These are phyloP conservation scores for Liriodendron chinense DNA, from an alignment of 164 flowering plant species.

Conservation along the genomic window DNA sequence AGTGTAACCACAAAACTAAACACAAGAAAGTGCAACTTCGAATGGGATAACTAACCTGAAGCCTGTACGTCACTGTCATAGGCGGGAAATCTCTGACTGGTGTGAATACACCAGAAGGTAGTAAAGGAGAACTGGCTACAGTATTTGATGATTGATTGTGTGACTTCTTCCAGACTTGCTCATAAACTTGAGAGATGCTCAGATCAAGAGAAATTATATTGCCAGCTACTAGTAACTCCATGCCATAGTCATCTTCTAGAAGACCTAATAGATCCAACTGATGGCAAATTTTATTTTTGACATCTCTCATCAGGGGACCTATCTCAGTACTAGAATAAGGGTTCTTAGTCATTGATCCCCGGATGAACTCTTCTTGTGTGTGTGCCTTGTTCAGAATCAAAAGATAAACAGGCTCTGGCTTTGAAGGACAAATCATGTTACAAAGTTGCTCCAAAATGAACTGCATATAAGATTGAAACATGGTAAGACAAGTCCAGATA, in stretches of 20 bases:
- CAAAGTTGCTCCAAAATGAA: constrained; percentile 98
- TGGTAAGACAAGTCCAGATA: neutral
- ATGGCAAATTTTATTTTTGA: constrained; percentile 94
- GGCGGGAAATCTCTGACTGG: constrained; percentile 79
- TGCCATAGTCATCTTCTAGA: constrained; percentile 94
- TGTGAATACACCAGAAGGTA: constrained; percentile 48
- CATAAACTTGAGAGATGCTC: constrained; percentile 93
- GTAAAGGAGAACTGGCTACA: constrained; percentile 37
- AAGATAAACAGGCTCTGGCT: constrained; percentile 86
- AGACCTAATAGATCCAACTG: constrained; percentile 90
- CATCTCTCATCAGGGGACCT: constrained; percentile 99
- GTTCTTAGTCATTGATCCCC: constrained; percentile 99
- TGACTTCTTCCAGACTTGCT: constrained; percentile 97
- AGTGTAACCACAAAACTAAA: neutral
- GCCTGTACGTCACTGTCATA: constrained; percentile 94
- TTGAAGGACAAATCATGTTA: constrained; percentile 95
- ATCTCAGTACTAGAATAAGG: constrained; percentile 97
- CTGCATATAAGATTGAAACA: constrained; percentile 43
- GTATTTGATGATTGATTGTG: constrained; percentile 56
- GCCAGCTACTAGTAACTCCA: constrained; percentile 98
- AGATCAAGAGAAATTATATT: constrained; percentile 97
- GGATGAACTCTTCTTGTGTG: constrained; percentile 97
- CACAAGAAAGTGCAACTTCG: neutral
- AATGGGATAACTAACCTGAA: constrained; percentile 63
- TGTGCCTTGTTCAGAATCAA: constrained; percentile 92